Evolutionary conservation across 2,329 filamentous ascomycete species (phyloP).

Genomic region (Aspergillus tubingensis): DNA sequence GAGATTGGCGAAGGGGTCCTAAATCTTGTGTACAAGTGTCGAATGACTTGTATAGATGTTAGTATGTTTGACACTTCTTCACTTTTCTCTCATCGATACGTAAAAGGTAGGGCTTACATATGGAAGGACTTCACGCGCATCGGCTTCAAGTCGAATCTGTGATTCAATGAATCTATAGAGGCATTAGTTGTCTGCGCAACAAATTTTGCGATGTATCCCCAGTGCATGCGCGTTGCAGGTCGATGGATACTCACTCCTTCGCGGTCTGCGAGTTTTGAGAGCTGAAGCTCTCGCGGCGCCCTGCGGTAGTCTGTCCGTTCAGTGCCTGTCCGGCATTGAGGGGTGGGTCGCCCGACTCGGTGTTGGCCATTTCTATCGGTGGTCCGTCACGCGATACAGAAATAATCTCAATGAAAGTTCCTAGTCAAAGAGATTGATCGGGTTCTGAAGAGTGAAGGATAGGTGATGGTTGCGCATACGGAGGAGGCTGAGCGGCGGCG

Average conservation of each 20-base stretch:
- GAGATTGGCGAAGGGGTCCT: conserved; percentile 79
- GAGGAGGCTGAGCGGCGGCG: neutral
- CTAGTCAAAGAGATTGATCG: neutral
- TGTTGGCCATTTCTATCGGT: conserved; percentile 25
- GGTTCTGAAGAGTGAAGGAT: neutral
- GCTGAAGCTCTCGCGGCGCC: conserved; percentile 40
- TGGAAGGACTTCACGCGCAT: conserved; percentile 90
- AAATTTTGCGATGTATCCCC: neutral
- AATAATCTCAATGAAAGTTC: neutral
- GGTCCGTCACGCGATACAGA: neutral
- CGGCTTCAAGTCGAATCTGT: conserved; percentile 88
- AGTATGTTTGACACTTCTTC: conserved; percentile 14
- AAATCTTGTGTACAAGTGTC: conserved; percentile 90
- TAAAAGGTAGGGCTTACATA: conserved; percentile 62
- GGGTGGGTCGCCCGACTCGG: conserved; percentile 12
- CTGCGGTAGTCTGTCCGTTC: conserved; percentile 15
- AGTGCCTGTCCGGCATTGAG: conserved; percentile 16
- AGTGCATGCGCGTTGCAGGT: neutral
- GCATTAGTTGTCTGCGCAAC: neutral
- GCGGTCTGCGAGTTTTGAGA: conserved; percentile 71
- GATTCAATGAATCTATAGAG: conserved; percentile 73
- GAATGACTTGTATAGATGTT: conserved; percentile 67
- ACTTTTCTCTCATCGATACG: neutral
- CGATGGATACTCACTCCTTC: conserved; percentile 58
- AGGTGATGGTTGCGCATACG: neutral